Percentiles rank a stretch among this genome's conserved stretches.
Conservation (phyloP, 2,329 filamentous ascomycete genomes). For the Sporothrix curviconia region DNA sequence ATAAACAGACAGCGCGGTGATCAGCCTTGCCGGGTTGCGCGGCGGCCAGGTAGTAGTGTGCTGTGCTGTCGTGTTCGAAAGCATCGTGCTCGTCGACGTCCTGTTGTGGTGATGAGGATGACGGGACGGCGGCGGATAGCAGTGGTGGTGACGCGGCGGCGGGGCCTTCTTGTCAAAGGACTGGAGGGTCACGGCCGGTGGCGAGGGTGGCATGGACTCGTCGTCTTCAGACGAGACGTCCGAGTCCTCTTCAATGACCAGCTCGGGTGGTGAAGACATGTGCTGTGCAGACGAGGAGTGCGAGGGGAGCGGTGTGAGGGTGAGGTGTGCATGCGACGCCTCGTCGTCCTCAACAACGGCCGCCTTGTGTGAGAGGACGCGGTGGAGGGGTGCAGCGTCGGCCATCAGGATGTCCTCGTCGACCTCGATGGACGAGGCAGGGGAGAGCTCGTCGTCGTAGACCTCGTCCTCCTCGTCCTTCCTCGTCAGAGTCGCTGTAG, state of each 20-base stretch:
- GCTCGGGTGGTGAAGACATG: conserved; percentile 57
- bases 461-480: conserved; percentile 39
- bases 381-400: conserved; percentile 40
- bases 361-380: conserved; percentile 34
- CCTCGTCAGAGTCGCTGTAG: conserved; percentile 43
- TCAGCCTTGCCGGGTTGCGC: conserved; percentile 44
- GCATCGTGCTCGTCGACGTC: conserved; percentile 41
- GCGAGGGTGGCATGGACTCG: conserved; percentile 62
- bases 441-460: conserved; percentile 37
- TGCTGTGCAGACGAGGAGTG: conserved; percentile 45
- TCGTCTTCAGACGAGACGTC: conserved; percentile 64
- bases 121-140: conserved; percentile 20
- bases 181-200: conserved; percentile 50
- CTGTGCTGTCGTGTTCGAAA: conserved; percentile 4
- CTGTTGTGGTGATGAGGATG: conserved; percentile 29
- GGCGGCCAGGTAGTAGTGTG: conserved; percentile 47
- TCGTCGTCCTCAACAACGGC: conserved; percentile 48
- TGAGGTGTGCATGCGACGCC: conserved; percentile 59
- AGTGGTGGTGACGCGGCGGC: neutral
- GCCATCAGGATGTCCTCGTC: conserved; percentile 55
- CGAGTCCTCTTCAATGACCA: conserved; percentile 53
- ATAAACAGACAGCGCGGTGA: conserved; percentile 53
- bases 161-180: conserved; percentile 50
- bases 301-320: conserved; percentile 62
- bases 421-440: conserved; percentile 4